Base-by-base conservation (phyloP, 768 basidiomycete genomes). In the Mycena floridula region DNA sequence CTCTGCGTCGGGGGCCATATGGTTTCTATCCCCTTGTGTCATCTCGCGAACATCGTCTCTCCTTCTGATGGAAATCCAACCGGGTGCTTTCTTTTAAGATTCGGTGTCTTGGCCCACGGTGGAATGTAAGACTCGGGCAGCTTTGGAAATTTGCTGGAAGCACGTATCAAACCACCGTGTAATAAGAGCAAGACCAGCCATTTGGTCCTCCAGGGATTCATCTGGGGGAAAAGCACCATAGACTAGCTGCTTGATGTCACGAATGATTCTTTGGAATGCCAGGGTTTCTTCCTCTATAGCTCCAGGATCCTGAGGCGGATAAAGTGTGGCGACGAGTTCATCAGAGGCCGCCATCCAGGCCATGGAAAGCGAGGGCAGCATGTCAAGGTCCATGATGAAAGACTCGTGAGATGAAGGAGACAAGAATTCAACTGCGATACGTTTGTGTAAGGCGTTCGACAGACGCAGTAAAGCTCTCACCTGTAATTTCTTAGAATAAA, bases 101-200 rank as follows among this genome's bases (percentile, higher is more conserved):
- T n/a, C n/a, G n/a, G n/a, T n/a, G n/a, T n/a, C n/a, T n/a, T n/a
- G 53, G 61, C 59, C 24, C 44, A 46, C 39, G 58, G 46, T 41
- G 18, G 32, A 35, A 4, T 35, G 15, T 18, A 35, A 35, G 18
- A 35, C 32, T 50, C 59, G 36, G 60, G 47, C 44, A 58, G 61
- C 59, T 52, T 73, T 77, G 48, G 67, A 59, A 53, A 86, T 72
- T 55, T 87, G 82, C 40, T 69, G 65, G 52, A 85, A 76, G 56
- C 84, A 87, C 9, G 71, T 69, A 38, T 71, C 67, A 54, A 83
- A 83, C 83, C 86, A 86, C 54, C 70, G 78, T 44, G 60, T 61
- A 15, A 61, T 9, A 39, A n/a, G 15, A 9, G 15, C 11, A n/a
- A 20, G 21, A 39, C 11, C 11, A 9, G 37, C 21, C 13, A 11